Conservation (phyloP, 2,329 filamentous ascomycete genomes). For the Calonectria leucothoes region DNA sequence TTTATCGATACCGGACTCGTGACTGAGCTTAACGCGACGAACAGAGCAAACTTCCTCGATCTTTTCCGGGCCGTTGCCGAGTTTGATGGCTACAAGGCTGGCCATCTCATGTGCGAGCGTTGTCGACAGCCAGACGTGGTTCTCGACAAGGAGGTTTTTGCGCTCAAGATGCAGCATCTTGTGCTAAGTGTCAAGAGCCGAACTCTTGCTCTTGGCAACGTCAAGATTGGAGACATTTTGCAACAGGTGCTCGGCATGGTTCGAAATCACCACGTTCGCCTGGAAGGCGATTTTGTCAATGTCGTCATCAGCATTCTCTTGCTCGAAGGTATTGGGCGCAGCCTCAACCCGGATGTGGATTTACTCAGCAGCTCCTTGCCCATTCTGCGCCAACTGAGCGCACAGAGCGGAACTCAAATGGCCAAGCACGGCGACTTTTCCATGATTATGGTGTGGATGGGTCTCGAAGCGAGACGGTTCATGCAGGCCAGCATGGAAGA, state of each 20-base stretch:
- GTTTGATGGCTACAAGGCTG: conserved; percentile 96
- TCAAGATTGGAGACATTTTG: conserved; percentile 96
- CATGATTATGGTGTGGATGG: conserved; percentile 92
- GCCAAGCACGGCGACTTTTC: conserved; percentile 80
- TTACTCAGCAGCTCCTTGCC: conserved; percentile 87
- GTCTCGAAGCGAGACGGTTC: conserved; percentile 88
- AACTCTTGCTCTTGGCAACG: conserved; percentile 91
- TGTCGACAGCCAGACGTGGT: conserved; percentile 94
- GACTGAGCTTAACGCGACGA: conserved; percentile 88
- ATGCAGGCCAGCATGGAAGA: conserved; percentile 91
- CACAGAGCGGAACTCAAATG: conserved; percentile 78
- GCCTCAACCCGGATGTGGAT: conserved; percentile 87
- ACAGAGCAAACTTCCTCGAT: conserved; percentile 91
- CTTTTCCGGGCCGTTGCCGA: conserved; percentile 96
- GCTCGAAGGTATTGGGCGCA: conserved; percentile 92
- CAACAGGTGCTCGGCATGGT: conserved; percentile 94
- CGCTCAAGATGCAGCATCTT: conserved; percentile 96
- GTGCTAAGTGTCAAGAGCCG: conserved; percentile 90
- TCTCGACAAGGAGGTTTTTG: conserved; percentile 89
- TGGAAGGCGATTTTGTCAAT: conserved; percentile 98
- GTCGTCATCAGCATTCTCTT: conserved; percentile 95
- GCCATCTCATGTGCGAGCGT: conserved; percentile 94
- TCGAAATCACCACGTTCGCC: conserved; percentile 87
- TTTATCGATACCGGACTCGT: conserved; percentile 98
- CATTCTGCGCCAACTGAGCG: conserved; percentile 87